These are phyloP conservation scores for Trichoderma sp. DNA, from an alignment of 2,329 filamentous ascomycete genomes.

Conservation along the genomic window DNA sequence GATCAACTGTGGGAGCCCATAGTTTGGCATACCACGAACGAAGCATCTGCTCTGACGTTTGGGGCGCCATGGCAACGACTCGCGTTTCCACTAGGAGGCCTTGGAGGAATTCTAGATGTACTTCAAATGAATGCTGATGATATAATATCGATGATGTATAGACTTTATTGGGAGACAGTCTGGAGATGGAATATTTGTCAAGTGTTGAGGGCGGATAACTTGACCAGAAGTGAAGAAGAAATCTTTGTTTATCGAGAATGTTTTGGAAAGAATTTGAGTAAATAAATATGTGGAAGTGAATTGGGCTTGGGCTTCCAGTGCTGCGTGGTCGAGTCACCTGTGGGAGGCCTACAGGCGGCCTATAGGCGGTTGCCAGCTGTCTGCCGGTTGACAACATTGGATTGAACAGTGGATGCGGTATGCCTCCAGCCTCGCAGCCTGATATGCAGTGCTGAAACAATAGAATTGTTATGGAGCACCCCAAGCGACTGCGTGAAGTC, in stretches of 20 bases:
- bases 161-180: not conserved
- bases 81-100: not conserved
- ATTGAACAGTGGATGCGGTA: not conserved
- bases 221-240: not conserved
- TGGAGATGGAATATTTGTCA: not conserved
- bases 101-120: not conserved
- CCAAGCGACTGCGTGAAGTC: not conserved
- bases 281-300: not conserved
- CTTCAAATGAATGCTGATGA: not conserved
- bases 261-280: not conserved
- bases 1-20: slow-evolving; percentile 49
- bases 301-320: not conserved
- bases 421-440: not conserved
- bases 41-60: not conserved
- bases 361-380: not conserved
- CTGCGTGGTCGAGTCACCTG: not conserved
- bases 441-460: not conserved
- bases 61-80: not conserved
- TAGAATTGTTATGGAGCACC: not conserved
- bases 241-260: not conserved
- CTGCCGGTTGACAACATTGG: not conserved
- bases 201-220: not conserved
- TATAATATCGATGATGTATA: not conserved
- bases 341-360: not conserved
- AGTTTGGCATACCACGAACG: slow-evolving; percentile 9